phyloP scores from a whole-genome alignment of 148 eudicot species.

The Fagopyrum esculentum region DNA sequence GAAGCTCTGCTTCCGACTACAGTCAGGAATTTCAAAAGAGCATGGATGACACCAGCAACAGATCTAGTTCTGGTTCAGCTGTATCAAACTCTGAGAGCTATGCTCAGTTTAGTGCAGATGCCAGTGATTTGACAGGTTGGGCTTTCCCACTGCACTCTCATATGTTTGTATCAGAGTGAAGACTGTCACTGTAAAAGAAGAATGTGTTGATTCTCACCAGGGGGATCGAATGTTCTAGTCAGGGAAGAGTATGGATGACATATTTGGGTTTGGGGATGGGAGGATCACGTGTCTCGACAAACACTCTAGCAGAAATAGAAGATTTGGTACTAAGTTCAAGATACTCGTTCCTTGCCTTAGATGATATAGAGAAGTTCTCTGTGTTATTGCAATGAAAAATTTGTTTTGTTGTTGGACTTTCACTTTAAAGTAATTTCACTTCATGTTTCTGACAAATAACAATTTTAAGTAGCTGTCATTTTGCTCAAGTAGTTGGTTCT shows the following conservation, averaged over 20 bases:
- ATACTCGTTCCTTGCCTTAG: background rate
- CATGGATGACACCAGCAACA: conserved; percentile 76
- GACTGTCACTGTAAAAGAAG: background rate
- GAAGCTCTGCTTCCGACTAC: conserved; percentile 29
- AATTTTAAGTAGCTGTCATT: background rate
- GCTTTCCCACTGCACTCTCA: conserved; percentile 7
- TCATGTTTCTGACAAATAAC: background rate
- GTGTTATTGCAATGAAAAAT: background rate
- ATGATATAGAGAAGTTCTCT: background rate
- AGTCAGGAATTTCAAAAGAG: conserved; percentile 40
- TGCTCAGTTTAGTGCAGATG: conserved; percentile 77
- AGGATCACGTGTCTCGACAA: background rate
- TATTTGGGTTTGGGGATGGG: background rate
- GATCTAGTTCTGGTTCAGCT: conserved; percentile 99
- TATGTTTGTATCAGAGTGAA: background rate
- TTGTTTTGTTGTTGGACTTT: background rate
- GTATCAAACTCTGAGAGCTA: conserved; percentile 87
- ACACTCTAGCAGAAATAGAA: background rate
- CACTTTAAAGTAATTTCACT: background rate
- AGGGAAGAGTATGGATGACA: background rate
- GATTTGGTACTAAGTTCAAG: background rate
- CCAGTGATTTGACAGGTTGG: conserved; percentile 88
- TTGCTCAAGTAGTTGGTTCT: background rate
- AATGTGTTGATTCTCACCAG: background rate
- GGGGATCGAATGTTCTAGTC: background rate